Base-by-base conservation (phyloP, 352 stramenopile genomes). In the Saprolegnia parasitica region DNA sequence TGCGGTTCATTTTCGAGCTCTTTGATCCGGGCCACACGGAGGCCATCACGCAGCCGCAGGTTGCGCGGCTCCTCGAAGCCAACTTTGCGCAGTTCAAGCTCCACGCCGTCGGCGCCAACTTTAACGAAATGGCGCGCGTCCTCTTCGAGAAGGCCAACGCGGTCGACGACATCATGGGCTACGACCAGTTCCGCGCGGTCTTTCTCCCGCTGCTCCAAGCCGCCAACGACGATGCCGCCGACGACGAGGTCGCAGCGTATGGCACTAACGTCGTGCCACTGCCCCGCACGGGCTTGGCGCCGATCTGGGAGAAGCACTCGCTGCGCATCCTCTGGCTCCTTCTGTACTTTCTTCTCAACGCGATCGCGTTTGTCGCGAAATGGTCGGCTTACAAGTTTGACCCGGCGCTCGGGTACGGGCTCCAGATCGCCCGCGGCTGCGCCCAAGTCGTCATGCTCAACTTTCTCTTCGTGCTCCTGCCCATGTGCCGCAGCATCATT, bases 1-100 rank as follows among this genome's bases (percentile, higher is more conserved):
- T 94, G 45, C 80, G 74, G 29, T 92, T 92, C 68, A 94, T 94
- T 66, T 94, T 94, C 50, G 84, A 94, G 54, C 91, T 84, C 39
- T 75, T 94, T 6, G 86, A 94, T 66, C 73, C 75, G 0, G 75
- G 86, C 56, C 76, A 78, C 42, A 68, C 72, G 8, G 81, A 81
- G 18, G 79, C 72, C 56, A 79, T 94, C 55, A 83, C 81, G 6
- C 72, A 81, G 63, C 76, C 82, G 29, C 86, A 92, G 68, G 76
- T 92, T 47, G 77, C 83, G 26, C 68, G 81, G 64, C 74, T 94
- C 40, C 67, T 94, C 8, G 77, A 81, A 45, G 79, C 80, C 32
- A 94, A 92, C 74, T 94, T 94, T 45, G 80, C 86, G 16, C 73
- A 65, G 18, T 85, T 85, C 45, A 86, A 87, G 65, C 78, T 94